Percentiles rank a stretch among this genome's conserved stretches.
These are phyloP conservation scores for Pseudohalonectria lignicola DNA, from an alignment of 2,329 filamentous ascomycete species.

Conservation along the genomic window DNA sequence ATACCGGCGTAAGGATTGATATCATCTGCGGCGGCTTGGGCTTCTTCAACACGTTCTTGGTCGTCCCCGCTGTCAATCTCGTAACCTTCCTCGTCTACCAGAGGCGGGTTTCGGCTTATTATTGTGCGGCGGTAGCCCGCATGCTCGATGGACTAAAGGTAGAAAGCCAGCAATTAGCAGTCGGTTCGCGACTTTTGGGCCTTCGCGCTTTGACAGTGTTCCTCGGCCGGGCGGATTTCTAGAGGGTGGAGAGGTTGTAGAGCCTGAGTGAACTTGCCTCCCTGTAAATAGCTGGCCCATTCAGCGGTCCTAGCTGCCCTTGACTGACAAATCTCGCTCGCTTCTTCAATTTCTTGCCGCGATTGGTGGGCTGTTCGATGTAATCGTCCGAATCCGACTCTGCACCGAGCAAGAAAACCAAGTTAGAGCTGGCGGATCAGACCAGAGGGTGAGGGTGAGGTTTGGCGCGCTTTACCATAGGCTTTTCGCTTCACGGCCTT, in stretches of 20 bases:
- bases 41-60: constrained; percentile 49
- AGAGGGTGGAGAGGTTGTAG: too few species aligned
- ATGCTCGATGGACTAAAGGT: constrained; percentile 54
- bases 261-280: constrained; percentile 56
- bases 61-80: constrained; percentile 65
- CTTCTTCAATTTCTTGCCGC: constrained; percentile 71
- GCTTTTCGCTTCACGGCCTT: constrained; percentile 11
- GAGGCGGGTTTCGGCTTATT: constrained; percentile 60
- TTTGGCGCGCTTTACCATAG: constrained; percentile 7
- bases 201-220: too few species aligned
- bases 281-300: constrained; percentile 58
- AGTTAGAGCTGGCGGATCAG: not conserved
- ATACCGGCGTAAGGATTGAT: constrained; percentile 66
- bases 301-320: constrained; percentile 56
- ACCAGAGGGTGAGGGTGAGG: not conserved
- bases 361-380: constrained; percentile 59
- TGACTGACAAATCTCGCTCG: constrained; percentile 60
- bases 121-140: constrained; percentile 63
- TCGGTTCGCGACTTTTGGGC: not conserved
- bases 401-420: constrained; percentile 20
- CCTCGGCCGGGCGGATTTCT: too few species aligned
- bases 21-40: constrained; percentile 51
- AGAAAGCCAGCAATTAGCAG: constrained; percentile 12
- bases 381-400: constrained; percentile 71
- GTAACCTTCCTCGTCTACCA: constrained; percentile 69